phyloP scores from a whole-genome alignment of 148 eudicot species.

The Dysphania ambrosioides region DNA sequence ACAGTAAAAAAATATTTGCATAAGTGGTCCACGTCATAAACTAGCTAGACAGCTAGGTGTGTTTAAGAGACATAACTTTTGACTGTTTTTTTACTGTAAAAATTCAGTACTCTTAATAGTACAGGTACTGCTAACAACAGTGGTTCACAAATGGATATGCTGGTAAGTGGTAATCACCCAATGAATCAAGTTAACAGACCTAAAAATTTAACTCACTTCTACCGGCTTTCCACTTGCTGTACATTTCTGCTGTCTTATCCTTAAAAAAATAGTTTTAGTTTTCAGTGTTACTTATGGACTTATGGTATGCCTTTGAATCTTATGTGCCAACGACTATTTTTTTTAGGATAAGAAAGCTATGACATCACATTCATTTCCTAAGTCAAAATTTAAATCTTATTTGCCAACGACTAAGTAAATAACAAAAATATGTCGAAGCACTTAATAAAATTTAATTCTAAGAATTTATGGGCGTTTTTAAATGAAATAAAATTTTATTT shows the following conservation, averaged over 20 bases:
- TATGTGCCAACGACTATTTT: no score
- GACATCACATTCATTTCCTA: conserved; percentile 23
- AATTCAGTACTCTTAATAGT: not conserved
- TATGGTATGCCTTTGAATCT: no score
- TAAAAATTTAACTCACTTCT: no score
- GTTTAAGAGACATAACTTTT: conserved; percentile 18
- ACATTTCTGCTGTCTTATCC: no score
- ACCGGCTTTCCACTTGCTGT: no score
- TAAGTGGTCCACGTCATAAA: not conserved
- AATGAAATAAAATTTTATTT: no score
- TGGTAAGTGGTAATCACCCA: not conserved
- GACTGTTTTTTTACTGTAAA: conserved; percentile 19
- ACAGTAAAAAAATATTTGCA: not conserved
- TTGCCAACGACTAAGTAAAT: conserved; percentile 2
- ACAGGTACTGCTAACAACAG: not conserved
- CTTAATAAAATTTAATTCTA: no score
- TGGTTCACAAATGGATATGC: not conserved
- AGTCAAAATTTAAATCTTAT: conserved; percentile 26
- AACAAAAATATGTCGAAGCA: no score
- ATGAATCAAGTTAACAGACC: not conserved
- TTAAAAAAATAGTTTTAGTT: no score
- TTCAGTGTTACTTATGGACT: no score
- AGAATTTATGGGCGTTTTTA: not conserved
- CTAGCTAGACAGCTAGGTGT: not conserved
- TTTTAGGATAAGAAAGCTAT: no score